These are phyloP conservation scores for Debaryomyces nepalensis DNA, from an alignment of 1,139 yeast genomes.

Conservation along the genomic window DNA sequence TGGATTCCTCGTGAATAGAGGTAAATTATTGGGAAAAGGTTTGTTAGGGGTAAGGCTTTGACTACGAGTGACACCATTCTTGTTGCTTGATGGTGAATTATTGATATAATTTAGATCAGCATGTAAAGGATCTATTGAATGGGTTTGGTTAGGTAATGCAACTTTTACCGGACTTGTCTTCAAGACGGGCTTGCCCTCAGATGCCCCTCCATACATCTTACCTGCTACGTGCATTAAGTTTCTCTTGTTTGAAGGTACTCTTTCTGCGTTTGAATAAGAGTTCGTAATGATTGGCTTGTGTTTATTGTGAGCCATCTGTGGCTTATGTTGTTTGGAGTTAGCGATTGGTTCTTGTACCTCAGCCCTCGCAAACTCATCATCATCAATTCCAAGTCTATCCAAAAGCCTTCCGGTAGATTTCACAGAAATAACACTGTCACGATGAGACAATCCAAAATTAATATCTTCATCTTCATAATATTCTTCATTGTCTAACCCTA, in stretches of 20 bases:
- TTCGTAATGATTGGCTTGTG: constrained; percentile 6
- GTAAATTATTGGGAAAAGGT: constrained; percentile 4
- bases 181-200: not conserved
- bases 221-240: not conserved
- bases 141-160: constrained; percentile 28
- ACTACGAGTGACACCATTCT: not conserved
- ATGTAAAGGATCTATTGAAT: constrained; percentile 35
- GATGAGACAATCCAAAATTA: constrained; percentile 16
- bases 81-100: not conserved
- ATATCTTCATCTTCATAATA: constrained; percentile 23
- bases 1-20: constrained; percentile 6
- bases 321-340: not conserved
- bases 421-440: constrained; percentile 32
- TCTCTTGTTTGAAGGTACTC: not conserved
- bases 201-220: not conserved
- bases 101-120: constrained; percentile 28
- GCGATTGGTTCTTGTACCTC: constrained; percentile 1
- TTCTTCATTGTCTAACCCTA: constrained; percentile 36
- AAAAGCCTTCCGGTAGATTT: constrained; percentile 35
- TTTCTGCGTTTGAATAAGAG: constrained; percentile 2
- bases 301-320: not conserved
- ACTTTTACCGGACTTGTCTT: constrained; percentile 25
- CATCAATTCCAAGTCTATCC: constrained; percentile 34
- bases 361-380: constrained; percentile 11
- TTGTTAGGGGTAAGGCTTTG: not conserved